Conservation (phyloP, 148 eudicot species). For the Polygonum maritimum region DNA sequence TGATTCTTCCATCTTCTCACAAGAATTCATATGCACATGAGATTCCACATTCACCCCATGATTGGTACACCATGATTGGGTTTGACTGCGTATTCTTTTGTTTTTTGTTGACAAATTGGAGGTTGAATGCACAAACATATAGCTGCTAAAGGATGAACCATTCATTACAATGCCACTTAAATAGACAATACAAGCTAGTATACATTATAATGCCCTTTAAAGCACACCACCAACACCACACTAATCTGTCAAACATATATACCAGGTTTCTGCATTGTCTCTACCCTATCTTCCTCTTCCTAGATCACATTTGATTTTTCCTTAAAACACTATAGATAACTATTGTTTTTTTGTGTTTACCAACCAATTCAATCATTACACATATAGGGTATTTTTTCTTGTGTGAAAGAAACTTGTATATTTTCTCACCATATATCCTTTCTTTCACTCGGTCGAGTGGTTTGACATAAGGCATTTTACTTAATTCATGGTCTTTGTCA, state of each 20-base stretch:
- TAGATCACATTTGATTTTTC: too few species aligned
- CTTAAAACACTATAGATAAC: too few species aligned
- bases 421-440: too few species aligned
- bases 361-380: too few species aligned
- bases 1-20: neutral
- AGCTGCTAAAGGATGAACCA: neutral
- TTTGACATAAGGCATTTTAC: too few species aligned
- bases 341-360: too few species aligned
- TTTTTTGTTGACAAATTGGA: neutral
- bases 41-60: conserved; percentile 7
- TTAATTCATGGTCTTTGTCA: too few species aligned
- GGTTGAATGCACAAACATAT: neutral
- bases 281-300: neutral
- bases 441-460: too few species aligned
- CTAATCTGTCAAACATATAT: neutral
- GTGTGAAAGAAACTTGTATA: too few species aligned
- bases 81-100: neutral
- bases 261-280: neutral
- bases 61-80: neutral
- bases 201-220: neutral
- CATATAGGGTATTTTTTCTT: too few species aligned
- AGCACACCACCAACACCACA: neutral
- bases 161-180: neutral
- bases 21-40: neutral
- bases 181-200: neutral